Evolutionary conservation across 768 basidiomycete genomes (phyloP), one percentile per base, ranked within the genome.

Genomic region (Hypholoma fasciculare): DNA sequence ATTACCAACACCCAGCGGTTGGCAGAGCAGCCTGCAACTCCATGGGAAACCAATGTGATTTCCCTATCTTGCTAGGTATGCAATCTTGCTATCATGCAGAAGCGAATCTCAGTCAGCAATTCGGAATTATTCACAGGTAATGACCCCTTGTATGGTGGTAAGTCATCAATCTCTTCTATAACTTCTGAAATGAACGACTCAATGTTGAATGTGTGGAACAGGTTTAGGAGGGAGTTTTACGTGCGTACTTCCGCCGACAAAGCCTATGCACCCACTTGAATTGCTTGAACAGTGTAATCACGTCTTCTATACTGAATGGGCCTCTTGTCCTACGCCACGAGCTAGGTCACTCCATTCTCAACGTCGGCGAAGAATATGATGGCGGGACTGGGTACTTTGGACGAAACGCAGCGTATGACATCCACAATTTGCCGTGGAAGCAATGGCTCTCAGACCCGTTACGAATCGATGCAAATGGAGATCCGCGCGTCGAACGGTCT

Each of bases 361-460:
- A 83, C 7, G 86, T 90, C 17, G 91, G 91, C 4, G 91, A 92
- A 71, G 90, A 92, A 72, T 92, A 93, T 66, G 91, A 92, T 61
- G 90, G 90, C 12, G 90, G 89, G 4, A 84, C 71, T 59, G 86
- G 77, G 3, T 93, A 92, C 69, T 89, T 80, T 63, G 90, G 90
- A 14, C 77, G 79, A 37, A 90, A 93, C 64, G 81, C 88, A 3
- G 77, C 78, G 26, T 72, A 80, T 46, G 69, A 84, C 60, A 69
- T 71, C 9, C 54, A 73, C 26, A 70, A 76, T 34, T 65, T 89
- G 27, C 80, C 86, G 7, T 93, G 91, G 91, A 69, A 76, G 0
- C 86, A 90, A 60, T 93, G 91, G 91, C 76, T 92, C 51, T 76
- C 82, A 14, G 58, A 73, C 27, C 55, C 66, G 36, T 65, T 70